Conservation (phyloP, 1,284 basidiomycete species). For the Entoloma clypeatum region DNA sequence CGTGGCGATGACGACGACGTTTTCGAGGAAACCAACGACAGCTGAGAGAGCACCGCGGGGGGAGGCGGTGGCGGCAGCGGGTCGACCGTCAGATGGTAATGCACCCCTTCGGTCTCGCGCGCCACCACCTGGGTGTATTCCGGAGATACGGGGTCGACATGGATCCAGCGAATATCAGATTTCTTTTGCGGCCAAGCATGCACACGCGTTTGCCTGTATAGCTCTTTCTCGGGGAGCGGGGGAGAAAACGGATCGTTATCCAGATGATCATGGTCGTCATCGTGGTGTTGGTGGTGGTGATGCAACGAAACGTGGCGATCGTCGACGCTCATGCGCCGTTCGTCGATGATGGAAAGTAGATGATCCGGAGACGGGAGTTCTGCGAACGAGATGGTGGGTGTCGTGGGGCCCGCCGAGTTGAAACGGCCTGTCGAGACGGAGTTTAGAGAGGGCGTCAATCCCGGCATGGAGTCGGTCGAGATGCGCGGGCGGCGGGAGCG, state of each 20-base stretch:
- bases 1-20: too few relatives aligned
- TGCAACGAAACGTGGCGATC: not conserved
- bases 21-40: too few relatives aligned
- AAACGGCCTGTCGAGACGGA: conserved; percentile 20
- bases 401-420: conserved; percentile 13
- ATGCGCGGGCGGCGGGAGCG: conserved; percentile 18
- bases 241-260: conserved; percentile 5
- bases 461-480: conserved; percentile 16
- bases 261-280: conserved; percentile 11
- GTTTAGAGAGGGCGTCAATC: conserved; percentile 20
- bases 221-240: conserved; percentile 6
- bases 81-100: too few relatives aligned
- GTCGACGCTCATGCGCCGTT: conserved; percentile 13
- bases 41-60: too few relatives aligned
- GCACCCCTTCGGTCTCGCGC: too few relatives aligned
- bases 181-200: conserved; percentile 20
- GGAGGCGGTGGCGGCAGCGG: too few relatives aligned
- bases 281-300: too few relatives aligned
- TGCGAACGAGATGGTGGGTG: conserved; percentile 13
- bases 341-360: conserved; percentile 22
- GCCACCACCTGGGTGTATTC: too few relatives aligned
- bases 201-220: too few relatives aligned
- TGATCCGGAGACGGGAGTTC: conserved; percentile 15
- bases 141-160: too few relatives aligned
- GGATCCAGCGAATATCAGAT: conserved; percentile 16